Percentiles rank a stretch among this genome's conserved stretches.
Conservation (phyloP, 306 rosid genomes). For the Oemleria cerasiformis region DNA sequence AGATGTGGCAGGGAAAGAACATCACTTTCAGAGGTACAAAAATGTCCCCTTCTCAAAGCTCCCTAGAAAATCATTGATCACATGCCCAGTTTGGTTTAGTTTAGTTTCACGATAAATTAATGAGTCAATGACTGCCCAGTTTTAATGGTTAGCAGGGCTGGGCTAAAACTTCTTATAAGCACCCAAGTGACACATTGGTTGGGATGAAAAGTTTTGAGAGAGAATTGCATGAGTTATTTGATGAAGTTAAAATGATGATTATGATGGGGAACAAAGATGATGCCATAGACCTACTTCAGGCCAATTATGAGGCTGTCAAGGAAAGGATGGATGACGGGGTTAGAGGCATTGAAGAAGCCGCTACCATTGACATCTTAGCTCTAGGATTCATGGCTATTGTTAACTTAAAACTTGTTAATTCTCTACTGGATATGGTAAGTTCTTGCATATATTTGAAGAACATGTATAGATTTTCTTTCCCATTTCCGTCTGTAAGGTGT, state of each 20-base stretch:
- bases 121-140: background rate
- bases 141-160: slow-evolving; percentile 27
- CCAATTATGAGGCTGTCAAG: slow-evolving; percentile 75
- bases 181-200: slow-evolving; percentile 24
- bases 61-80: background rate
- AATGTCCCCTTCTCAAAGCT: background rate
- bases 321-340: slow-evolving; percentile 59
- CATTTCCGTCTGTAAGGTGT: background rate
- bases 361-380: slow-evolving; percentile 66
- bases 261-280: slow-evolving; percentile 54
- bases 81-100: slow-evolving; percentile 5
- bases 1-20: slow-evolving; percentile 17
- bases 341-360: slow-evolving; percentile 82
- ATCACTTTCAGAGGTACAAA: slow-evolving; percentile 46
- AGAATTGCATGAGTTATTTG: slow-evolving; percentile 71
- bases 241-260: slow-evolving; percentile 72
- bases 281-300: slow-evolving; percentile 64
- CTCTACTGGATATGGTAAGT: slow-evolving; percentile 56
- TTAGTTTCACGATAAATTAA: background rate
- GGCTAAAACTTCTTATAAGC: slow-evolving; percentile 26
- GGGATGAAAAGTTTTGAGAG: slow-evolving; percentile 42
- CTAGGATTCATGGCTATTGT: slow-evolving; percentile 81
- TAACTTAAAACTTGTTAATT: slow-evolving; percentile 53
- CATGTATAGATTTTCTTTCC: background rate
- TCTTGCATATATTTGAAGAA: background rate